These are phyloP conservation scores for Paracorniculantispora psalliotae DNA, from an alignment of 2,329 filamentous ascomycete genomes.

Conservation along the genomic window DNA sequence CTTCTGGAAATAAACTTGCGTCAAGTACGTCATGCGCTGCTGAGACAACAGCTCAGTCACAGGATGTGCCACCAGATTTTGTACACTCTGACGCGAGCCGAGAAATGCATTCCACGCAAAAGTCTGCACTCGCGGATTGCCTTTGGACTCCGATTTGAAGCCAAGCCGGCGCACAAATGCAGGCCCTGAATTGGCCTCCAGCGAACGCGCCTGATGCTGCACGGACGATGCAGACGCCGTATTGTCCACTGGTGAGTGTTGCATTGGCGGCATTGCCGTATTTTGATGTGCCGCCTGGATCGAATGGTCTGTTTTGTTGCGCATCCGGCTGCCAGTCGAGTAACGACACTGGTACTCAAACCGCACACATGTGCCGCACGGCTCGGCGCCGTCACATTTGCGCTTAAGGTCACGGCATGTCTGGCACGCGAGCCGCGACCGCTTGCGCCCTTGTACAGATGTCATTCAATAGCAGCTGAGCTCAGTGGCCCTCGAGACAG, in stretches of 20 bases:
- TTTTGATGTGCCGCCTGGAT: not conserved
- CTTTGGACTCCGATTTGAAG: constrained; percentile 46
- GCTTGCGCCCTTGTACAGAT: constrained; percentile 23
- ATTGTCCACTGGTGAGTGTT: constrained; percentile 13
- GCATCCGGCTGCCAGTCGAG: constrained; percentile 19
- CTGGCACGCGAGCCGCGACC: constrained; percentile 42
- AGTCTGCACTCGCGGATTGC: constrained; percentile 47
- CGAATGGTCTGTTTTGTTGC: constrained; percentile 13
- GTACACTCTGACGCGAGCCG: constrained; percentile 22
- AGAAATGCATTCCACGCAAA: constrained; percentile 50
- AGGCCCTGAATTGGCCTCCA: constrained; percentile 54
- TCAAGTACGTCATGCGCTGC: constrained; percentile 41
- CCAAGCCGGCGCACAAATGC: constrained; percentile 51
- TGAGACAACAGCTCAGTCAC: constrained; percentile 44
- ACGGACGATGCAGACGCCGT: constrained; percentile 23
- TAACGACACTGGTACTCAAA: constrained; percentile 51
- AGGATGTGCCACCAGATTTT: constrained; percentile 24
- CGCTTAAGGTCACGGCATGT: constrained; percentile 52
- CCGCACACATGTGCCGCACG: constrained; percentile 48
- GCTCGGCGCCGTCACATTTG: constrained; percentile 49
- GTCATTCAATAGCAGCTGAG: not conserved
- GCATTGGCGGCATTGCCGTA: not conserved
- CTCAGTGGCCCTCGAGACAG: not conserved
- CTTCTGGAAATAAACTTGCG: constrained; percentile 46
- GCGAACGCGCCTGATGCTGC: constrained; percentile 25